These are phyloP conservation scores for Neurospora crassa DNA, from an alignment of 2,329 filamentous ascomycete species.

Conservation along the genomic window DNA sequence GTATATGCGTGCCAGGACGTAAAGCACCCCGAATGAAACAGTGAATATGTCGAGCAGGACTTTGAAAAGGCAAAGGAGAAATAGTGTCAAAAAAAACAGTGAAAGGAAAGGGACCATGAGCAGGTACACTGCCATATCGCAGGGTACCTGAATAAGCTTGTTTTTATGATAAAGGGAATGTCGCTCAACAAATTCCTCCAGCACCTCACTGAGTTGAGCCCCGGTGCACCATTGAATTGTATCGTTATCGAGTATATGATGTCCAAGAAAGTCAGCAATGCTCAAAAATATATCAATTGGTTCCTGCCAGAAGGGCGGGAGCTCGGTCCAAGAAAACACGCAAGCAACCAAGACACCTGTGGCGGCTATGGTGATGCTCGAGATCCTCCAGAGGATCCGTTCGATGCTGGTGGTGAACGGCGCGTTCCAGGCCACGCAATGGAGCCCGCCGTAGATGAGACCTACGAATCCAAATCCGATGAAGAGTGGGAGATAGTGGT, in stretches of 20 bases:
- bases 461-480: background rate
- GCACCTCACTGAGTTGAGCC: fast-evolving
- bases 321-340: background rate
- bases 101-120: background rate
- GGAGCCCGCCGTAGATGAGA: background rate
- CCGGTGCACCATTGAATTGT: background rate
- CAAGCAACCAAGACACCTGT: background rate
- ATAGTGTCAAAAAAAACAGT: background rate
- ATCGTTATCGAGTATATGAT: too few species aligned
- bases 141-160: too few species aligned
- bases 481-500: background rate
- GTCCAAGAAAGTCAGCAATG: too few species aligned
- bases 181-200: fast-evolving
- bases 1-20: background rate
- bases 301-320: background rate
- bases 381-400: background rate
- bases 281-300: too few species aligned
- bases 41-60: background rate
- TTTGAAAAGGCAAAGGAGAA: background rate
- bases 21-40: background rate
- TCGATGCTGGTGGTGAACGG: background rate
- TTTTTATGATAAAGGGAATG: background rate
- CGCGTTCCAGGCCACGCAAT: background rate
- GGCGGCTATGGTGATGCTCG: background rate
- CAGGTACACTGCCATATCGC: background rate